Evolutionary conservation across 441 rosid species (phyloP).

Genomic region (Isatis lusitanica): DNA sequence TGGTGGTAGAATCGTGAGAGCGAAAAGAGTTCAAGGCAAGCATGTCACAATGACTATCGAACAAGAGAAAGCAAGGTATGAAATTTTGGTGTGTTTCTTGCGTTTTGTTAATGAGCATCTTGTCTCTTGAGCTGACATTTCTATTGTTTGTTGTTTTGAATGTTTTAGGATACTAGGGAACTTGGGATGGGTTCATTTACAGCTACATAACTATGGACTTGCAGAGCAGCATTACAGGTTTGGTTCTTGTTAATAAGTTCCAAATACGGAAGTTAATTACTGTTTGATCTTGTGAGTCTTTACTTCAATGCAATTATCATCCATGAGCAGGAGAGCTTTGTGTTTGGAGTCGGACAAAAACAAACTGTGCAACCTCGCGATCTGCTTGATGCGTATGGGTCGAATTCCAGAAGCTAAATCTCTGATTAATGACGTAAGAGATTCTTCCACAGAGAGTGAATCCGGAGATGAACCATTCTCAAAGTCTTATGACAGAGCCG

Average conservation of each 20-base stretch:
- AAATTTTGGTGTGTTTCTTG: neutral
- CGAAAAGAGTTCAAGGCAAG: slow-evolving; percentile 73
- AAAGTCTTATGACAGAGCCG: slow-evolving; percentile 74
- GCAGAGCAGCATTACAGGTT: slow-evolving; percentile 82
- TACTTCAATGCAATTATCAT: neutral
- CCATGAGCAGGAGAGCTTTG: slow-evolving; percentile 58
- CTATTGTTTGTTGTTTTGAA: neutral
- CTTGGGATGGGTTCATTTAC: slow-evolving; percentile 90
- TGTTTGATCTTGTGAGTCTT: neutral
- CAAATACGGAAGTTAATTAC: neutral
- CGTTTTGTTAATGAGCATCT: neutral
- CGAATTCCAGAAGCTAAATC: slow-evolving; percentile 69
- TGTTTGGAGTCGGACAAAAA: slow-evolving; percentile 65
- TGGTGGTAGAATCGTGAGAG: slow-evolving; percentile 58
- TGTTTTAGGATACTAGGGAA: slow-evolving; percentile 70
- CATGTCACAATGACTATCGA: slow-evolving; percentile 62
- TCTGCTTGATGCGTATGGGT: slow-evolving; percentile 76
- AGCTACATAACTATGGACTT: slow-evolving; percentile 67
- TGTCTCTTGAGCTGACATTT: neutral
- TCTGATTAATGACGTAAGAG: slow-evolving; percentile 54
- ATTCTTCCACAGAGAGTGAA: slow-evolving; percentile 32
- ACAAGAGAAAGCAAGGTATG: slow-evolving; percentile 74
- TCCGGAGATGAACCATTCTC: slow-evolving; percentile 62
- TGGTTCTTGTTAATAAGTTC: neutral
- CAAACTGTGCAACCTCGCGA: slow-evolving; percentile 76